These are phyloP conservation scores for Kodamaea suecica DNA, from an alignment of 1,139 yeast genomes.

Conservation along the genomic window DNA sequence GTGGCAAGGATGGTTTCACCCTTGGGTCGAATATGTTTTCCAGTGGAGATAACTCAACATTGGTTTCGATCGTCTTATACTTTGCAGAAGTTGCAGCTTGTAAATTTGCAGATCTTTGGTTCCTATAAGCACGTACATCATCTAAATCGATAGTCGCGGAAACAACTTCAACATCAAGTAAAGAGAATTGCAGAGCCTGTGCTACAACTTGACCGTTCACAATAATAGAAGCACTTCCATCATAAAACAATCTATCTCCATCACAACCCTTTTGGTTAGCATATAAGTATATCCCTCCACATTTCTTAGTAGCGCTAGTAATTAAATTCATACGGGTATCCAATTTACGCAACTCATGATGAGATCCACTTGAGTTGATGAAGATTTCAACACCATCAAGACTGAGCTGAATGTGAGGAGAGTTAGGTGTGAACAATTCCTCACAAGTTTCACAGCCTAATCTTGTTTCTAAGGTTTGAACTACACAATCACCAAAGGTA, in stretches of 20 bases:
- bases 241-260: conserved; percentile 94
- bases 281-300: conserved; percentile 93
- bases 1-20: conserved; percentile 57
- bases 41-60: conserved; percentile 59
- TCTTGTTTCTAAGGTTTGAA: conserved; percentile 79
- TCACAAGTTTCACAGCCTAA: conserved; percentile 97
- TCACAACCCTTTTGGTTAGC: conserved; percentile 98
- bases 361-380: conserved; percentile 94
- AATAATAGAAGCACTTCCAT: conserved; percentile 93
- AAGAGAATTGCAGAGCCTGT: conserved; percentile 86
- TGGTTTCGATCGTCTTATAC: conserved; percentile 62
- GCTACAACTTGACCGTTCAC: conserved; percentile 90
- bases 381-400: conserved; percentile 94
- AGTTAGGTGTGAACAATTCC: conserved; percentile 91
- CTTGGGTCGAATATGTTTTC: conserved; percentile 56
- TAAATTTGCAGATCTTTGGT: conserved; percentile 71
- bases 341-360: conserved; percentile 88
- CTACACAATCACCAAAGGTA: conserved; percentile 85
- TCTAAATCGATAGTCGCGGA: conserved; percentile 92
- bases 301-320: conserved; percentile 87
- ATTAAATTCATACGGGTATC: conserved; percentile 81
- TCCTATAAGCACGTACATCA: conserved; percentile 81
- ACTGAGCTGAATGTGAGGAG: conserved; percentile 90
- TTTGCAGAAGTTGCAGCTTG: conserved; percentile 55
- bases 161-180: conserved; percentile 88